Conservation (phyloP, 2,329 filamentous ascomycete genomes). For the Fusarium sp. region DNA sequence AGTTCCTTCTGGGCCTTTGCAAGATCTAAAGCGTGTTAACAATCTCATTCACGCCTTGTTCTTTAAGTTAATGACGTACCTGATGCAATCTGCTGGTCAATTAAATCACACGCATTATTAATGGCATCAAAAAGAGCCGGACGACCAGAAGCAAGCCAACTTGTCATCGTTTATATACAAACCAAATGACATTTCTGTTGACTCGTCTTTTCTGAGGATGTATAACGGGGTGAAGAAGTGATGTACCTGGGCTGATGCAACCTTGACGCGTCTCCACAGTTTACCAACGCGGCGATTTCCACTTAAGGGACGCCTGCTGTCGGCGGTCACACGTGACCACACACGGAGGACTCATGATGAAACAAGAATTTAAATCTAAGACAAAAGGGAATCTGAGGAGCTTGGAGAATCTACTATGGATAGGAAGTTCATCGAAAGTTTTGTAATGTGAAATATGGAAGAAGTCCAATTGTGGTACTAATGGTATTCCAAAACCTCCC, state of each 20-base stretch:
- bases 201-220: background rate
- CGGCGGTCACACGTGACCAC: slow-evolving; percentile 23
- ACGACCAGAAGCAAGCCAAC: slow-evolving; percentile 51
- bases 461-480: background rate
- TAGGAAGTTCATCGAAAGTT: background rate
- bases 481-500: background rate
- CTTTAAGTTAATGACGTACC: slow-evolving; percentile 42
- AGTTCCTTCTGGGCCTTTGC: slow-evolving; percentile 55
- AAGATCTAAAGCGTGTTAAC: slow-evolving; percentile 41
- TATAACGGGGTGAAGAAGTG: background rate
- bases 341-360: background rate
- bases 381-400: background rate
- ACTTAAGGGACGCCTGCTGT: background rate
- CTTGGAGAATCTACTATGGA: too few species aligned
- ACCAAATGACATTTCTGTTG: slow-evolving; percentile 10
- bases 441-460: background rate
- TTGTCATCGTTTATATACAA: slow-evolving; percentile 46
- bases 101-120: slow-evolving; percentile 49
- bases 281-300: slow-evolving; percentile 21
- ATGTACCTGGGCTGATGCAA: slow-evolving; percentile 15
- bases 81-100: slow-evolving; percentile 49
- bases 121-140: slow-evolving; percentile 52
- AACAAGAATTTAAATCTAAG: background rate
- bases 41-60: background rate
- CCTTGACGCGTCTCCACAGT: slow-evolving; percentile 39